phyloP scores from a whole-genome alignment of 768 basidiomycete genomes.

The Mycena latifolia region DNA sequence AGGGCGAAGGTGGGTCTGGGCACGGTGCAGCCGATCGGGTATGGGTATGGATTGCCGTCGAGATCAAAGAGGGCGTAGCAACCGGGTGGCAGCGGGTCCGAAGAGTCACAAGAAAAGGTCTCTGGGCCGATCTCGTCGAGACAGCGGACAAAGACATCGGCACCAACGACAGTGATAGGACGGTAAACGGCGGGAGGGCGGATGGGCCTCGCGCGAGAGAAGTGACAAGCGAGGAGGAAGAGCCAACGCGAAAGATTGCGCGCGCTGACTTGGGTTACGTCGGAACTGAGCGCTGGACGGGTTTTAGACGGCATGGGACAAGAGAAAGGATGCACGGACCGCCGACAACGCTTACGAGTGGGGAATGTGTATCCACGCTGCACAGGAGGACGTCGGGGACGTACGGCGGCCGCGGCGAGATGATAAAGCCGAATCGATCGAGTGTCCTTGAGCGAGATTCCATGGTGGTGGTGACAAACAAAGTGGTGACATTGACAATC shows the following conservation, averaged over 20 bases:
- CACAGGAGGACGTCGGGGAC: conserved; percentile 24
- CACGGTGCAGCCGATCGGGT: conserved; percentile 10
- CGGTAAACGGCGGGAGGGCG: conserved; percentile 28
- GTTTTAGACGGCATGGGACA: conserved; percentile 3
- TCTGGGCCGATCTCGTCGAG: conserved; percentile 21
- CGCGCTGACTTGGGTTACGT: conserved; percentile 14
- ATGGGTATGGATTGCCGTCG: conserved; percentile 12
- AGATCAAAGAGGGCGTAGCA: conserved; percentile 24
- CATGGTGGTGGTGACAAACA: too few relatives aligned
- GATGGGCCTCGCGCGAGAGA: conserved; percentile 11
- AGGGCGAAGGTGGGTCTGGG: conserved; percentile 10
- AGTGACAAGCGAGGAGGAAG: conserved; percentile 17
- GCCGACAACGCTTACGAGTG: conserved; percentile 11
- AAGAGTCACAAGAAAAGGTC: conserved; percentile 8
- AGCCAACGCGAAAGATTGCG: conserved; percentile 29
- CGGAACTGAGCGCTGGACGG: conserved; percentile 19
- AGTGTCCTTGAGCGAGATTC: background rate
- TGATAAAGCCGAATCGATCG: conserved; percentile 10
- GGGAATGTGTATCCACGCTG: conserved; percentile 3
- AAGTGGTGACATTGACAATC: too few relatives aligned
- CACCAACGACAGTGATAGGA: conserved; percentile 20
- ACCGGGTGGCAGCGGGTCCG: conserved; percentile 17
- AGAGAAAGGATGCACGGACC: conserved; percentile 15
- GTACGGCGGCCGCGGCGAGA: conserved; percentile 11
- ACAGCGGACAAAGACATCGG: conserved; percentile 13